Evolutionary conservation across 345 rosid genomes (phyloP), one percentile per base, ranked within the genome.

Genomic region (Ricinus communis): DNA sequence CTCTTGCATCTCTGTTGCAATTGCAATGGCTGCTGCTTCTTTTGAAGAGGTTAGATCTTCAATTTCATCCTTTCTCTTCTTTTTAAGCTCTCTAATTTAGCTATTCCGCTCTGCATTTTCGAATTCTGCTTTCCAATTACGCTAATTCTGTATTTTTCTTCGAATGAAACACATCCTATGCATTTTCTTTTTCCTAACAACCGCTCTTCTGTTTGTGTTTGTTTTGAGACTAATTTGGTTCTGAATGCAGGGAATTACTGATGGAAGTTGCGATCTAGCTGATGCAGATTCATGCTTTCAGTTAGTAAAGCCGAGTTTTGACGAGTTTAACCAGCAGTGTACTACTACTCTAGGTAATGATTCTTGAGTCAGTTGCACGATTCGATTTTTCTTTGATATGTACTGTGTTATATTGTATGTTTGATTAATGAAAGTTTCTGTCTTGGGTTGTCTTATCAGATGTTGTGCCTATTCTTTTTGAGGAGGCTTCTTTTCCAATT

Each of bases 391-490:
- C 25, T 53, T 5, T n/a, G n/a, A n/a, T n/a, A n/a, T n/a, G n/a
- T n/a, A n/a, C n/a, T n/a, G n/a, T n/a, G n/a, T n/a, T n/a, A 19
- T 12, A 5, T 36, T 72, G 51, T 57, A 6, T 61, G 25, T 24
- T 16, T 64, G 31, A 53, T 54, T 46, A 50, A 56, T 72, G 22
- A n/a, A 60, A 62, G 77, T 47, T 59, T 47, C 21, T 68, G 16
- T 59, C 22, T 40, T 77, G 69, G 27, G 10, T 22, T 43, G 47
- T 43, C 1, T 38, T 63, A 68, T 75, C 82, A 91, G 96, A 86
- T 83, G 83, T 86, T 57, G 76, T 83, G 69, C 92, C 96, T 33
- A 74, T 87, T 40, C 76, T 85, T 53, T 66, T 81, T 19, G 85
- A 88, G 49, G 91, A 88, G 27, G 69, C 77, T 73, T 60, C 90